Conservation (phyloP, 2,329 filamentous ascomycete species). For the Venturia effusa region DNA sequence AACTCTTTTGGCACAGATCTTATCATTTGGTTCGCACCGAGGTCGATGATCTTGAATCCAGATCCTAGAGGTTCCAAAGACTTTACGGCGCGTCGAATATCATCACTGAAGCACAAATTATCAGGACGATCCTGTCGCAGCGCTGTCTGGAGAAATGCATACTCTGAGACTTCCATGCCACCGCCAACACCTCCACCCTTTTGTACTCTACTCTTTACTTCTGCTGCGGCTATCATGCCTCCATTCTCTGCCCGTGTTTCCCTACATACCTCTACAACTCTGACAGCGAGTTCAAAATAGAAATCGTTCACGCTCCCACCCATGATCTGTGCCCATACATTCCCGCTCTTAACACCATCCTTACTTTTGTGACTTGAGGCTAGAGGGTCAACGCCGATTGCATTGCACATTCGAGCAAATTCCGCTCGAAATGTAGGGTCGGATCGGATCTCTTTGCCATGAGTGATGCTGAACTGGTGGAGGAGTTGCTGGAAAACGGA, state of each 20-base stretch:
- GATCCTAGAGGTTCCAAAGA: conserved; percentile 80
- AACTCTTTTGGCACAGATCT: conserved; percentile 90
- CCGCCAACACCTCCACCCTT: conserved; percentile 63
- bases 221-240: conserved; percentile 73
- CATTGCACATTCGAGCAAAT: conserved; percentile 96
- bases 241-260: conserved; percentile 84
- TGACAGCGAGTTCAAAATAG: conserved; percentile 95
- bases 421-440: conserved; percentile 92
- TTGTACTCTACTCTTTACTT: conserved; percentile 67
- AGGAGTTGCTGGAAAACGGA: conserved; percentile 92
- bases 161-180: conserved; percentile 70
- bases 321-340: conserved; percentile 83
- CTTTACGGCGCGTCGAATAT: conserved; percentile 79
- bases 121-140: not conserved
- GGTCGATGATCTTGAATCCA: conserved; percentile 72
- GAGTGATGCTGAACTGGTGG: conserved; percentile 88
- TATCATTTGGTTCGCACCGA: conserved; percentile 79
- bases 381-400: conserved; percentile 90
- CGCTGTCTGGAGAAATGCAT: conserved; percentile 21
- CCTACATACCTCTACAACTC: conserved; percentile 85
- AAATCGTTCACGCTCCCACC: conserved; percentile 93
- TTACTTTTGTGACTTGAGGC: conserved; percentile 27
- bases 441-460: conserved; percentile 90
- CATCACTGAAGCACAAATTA: conserved; percentile 48
- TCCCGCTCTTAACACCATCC: conserved; percentile 25